These are phyloP conservation scores for Russula vinacea DNA, from an alignment of 768 basidiomycete genomes.

Conservation along the genomic window DNA sequence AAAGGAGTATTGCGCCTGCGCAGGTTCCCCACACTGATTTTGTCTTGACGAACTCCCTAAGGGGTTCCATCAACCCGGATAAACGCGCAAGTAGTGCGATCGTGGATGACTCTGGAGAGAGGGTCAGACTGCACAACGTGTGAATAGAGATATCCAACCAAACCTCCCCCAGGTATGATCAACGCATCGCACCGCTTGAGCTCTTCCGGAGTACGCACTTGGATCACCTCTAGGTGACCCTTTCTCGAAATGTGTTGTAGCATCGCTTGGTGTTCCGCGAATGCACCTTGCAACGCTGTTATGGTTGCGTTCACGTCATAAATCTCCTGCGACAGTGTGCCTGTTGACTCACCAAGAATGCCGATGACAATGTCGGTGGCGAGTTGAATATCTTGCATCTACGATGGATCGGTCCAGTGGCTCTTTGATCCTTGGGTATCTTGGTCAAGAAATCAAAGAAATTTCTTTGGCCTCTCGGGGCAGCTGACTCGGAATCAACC, in stretches of 20 bases:
- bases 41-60: constrained; percentile 63
- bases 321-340: neutral
- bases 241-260: constrained; percentile 56
- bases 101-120: constrained; percentile 75
- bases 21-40: constrained; percentile 95
- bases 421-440: constrained; percentile 3
- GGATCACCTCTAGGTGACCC: constrained; percentile 46
- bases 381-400: constrained; percentile 22
- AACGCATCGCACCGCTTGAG: constrained; percentile 75
- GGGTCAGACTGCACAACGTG: neutral
- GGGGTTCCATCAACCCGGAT: constrained; percentile 75
- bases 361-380: constrained; percentile 24
- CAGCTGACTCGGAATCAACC: neutral
- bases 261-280: constrained; percentile 77
- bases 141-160: constrained; percentile 21
- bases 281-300: constrained; percentile 88
- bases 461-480: neutral
- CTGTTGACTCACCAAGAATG: constrained; percentile 26
- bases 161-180: constrained; percentile 90
- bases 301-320: constrained; percentile 1
- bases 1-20: constrained; percentile 88
- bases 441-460: neutral
- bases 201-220: constrained; percentile 75
- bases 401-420: constrained; percentile 15
- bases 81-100: constrained; percentile 75